Percentiles rank a stretch among this genome's conserved stretches.
These are phyloP conservation scores for Mucor velutinosus DNA, from an alignment of 371 early-diverging fungal species.

Conservation along the genomic window DNA sequence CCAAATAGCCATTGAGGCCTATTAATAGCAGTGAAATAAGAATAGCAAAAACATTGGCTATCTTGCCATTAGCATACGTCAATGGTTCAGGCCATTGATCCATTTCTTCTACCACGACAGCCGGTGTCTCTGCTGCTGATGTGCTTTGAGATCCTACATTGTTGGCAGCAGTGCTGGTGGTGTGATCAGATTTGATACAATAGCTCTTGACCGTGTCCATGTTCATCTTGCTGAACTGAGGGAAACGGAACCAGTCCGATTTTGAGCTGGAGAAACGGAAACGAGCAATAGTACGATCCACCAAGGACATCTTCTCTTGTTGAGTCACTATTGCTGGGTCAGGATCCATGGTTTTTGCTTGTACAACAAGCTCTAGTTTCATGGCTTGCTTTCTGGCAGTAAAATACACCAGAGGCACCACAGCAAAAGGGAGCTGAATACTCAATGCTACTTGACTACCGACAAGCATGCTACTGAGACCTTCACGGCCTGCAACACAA, in stretches of 20 bases:
- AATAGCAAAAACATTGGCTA: constrained; percentile 45
- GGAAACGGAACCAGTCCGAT: constrained; percentile 23
- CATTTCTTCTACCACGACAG: background rate
- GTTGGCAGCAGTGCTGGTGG: background rate
- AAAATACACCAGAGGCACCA: constrained; percentile 76
- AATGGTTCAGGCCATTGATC: constrained; percentile 30
- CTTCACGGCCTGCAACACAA: constrained; percentile 63
- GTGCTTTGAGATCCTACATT: background rate
- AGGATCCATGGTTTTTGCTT: constrained; percentile 8
- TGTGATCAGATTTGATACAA: constrained; percentile 1
- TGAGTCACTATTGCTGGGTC: background rate
- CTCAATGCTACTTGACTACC: constrained; percentile 78
- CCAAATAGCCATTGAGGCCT: constrained; percentile 60
- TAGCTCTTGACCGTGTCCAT: constrained; percentile 11
- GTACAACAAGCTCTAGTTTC: constrained; percentile 42
- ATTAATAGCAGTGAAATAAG: constrained; percentile 54
- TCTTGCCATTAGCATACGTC: constrained; percentile 31
- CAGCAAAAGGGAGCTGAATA: constrained; percentile 81
- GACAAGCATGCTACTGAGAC: constrained; percentile 68
- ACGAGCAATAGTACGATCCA: constrained; percentile 19
- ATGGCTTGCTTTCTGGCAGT: constrained; percentile 60
- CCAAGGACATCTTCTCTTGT: constrained; percentile 21
- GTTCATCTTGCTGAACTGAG: constrained; percentile 24
- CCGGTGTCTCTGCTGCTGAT: background rate
- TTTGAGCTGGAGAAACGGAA: constrained; percentile 13